Evolutionary conservation across 1,139 yeast species (phyloP), one percentile per base, ranked within the genome.

Genomic region (Hansenula lynferdii): DNA sequence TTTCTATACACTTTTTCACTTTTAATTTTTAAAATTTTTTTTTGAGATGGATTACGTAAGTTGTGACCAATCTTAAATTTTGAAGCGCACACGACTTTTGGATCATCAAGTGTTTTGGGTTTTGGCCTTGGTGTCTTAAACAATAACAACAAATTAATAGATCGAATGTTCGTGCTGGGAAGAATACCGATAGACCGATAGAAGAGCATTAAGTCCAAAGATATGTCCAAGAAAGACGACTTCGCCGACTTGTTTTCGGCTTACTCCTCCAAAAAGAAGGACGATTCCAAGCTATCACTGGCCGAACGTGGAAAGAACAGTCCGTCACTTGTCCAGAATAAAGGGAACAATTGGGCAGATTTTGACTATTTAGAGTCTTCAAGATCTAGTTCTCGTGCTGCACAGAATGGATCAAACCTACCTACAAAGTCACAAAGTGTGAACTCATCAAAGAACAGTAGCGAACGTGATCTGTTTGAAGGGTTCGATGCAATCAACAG

Each of bases 211-310:
- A n/a, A n/a, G n/a, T n/a, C n/a, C n/a, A n/a, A n/a, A n/a, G n/a
- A 49, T 27, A 53, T 52, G 56, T 42, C 56, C 2, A 43, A 46
- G 22, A 37, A 40, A 16, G 77, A 71, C 44, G 63, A 72, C 31
- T 72, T 72, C 61, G 75, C 76, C 1, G 67, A 67, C 42, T 53
- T 72, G 14, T 54, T 71, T 34, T 46, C 58, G 15, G 53, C 62
- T 7, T 58, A 62, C n/a, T 53, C 56, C 22, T 36, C 51, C 14
- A 49, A 51, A 42, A 55, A 49, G 41, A 41, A 47, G 19, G 54
- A 61, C 28, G 41, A 45, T 18, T 42, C 57, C 3, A 57, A 54
- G 30, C 35, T 64, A 26, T 47, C 62, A 0, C 37, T 65, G 35
- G 51, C 56, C 2, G 60, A 64, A 40, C 51, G 61, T 29, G 55